Percentiles rank a stretch among this genome's conserved stretches.
These are phyloP conservation scores for Garcia nutans DNA, from an alignment of 345 rosid genomes.

Conservation along the genomic window DNA sequence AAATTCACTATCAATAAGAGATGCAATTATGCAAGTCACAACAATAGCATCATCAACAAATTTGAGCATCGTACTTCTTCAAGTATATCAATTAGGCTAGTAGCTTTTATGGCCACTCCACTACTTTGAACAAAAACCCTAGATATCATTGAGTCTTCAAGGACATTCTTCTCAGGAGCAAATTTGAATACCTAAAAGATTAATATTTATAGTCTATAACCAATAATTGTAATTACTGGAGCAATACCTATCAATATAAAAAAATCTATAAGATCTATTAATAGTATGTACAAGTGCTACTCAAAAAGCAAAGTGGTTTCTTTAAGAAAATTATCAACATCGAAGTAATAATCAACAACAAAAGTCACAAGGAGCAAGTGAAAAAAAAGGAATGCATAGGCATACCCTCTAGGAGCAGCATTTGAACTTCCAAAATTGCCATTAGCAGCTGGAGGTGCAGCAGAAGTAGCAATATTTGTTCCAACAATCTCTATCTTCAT, in stretches of 20 bases:
- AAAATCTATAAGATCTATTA: too few relatives aligned
- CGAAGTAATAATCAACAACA: too few relatives aligned
- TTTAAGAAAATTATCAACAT: too few relatives aligned
- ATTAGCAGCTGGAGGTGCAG: conserved; percentile 41
- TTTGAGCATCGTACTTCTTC: background rate
- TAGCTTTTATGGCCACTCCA: background rate
- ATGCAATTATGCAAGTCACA: background rate
- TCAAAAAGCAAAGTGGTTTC: too few relatives aligned
- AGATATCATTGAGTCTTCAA: background rate
- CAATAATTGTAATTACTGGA: too few relatives aligned
- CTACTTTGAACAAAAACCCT: background rate
- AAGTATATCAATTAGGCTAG: background rate
- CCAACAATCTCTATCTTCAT: conserved; percentile 96
- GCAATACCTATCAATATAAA: too few relatives aligned
- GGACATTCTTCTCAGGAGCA: too few relatives aligned
- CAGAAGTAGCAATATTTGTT: conserved; percentile 52
- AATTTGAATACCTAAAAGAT: too few relatives aligned
- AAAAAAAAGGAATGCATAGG: background rate
- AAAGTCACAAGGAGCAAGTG: background rate
- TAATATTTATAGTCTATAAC: too few relatives aligned
- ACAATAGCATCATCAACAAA: background rate
- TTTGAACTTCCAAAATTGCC: conserved; percentile 42
- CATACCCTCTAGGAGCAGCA: conserved; percentile 59
- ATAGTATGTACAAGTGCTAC: too few relatives aligned
- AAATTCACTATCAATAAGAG: background rate